A percentile compares a stretch with the other conserved stretches of the same genome.
phyloP scores from a whole-genome alignment of 768 basidiomycete species.

The Rhizopogon vinicolor region DNA sequence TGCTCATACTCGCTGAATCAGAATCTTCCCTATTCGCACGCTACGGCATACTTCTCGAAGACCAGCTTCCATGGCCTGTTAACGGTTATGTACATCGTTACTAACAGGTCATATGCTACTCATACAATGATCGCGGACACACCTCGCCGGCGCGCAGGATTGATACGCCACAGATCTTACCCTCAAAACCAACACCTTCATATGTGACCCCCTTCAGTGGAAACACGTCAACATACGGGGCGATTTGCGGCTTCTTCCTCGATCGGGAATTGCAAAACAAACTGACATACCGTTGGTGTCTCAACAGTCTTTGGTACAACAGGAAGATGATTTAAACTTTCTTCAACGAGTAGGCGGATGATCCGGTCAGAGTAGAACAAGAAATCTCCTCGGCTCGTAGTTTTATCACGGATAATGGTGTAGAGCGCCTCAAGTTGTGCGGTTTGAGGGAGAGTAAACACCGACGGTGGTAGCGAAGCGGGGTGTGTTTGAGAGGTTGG shows the following conservation, averaged over 20 bases:
- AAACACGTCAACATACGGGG: neutral
- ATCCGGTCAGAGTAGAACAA: conserved; percentile 94
- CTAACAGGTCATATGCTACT: neutral
- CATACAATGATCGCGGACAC: conserved; percentile 9
- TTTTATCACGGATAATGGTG: conserved; percentile 89
- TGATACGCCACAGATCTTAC: conserved; percentile 94
- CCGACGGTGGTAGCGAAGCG: conserved; percentile 62
- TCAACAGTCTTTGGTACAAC: conserved; percentile 72
- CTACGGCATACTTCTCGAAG: conserved; percentile 92
- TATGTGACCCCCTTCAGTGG: conserved; percentile 65
- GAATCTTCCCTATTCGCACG: conserved; percentile 94
- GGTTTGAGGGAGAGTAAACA: conserved; percentile 86
- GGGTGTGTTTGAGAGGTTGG: conserved; percentile 31
- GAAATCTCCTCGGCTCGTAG: conserved; percentile 89
- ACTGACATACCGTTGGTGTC: conserved; percentile 69
- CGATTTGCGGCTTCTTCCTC: neutral
- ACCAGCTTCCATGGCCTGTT: conserved; percentile 95
- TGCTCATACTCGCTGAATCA: conserved; percentile 82
- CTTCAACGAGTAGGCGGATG: conserved; percentile 76
- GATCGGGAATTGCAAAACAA: neutral
- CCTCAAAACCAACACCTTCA: conserved; percentile 91
- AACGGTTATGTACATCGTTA: neutral
- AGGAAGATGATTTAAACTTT: conserved; percentile 85
- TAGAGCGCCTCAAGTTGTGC: conserved; percentile 93
- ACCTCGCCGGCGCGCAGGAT: conserved; percentile 94